Evolutionary conservation across 139 green algal genomes (phyloP).

Genomic region (Haematococcus lacustris): DNA sequence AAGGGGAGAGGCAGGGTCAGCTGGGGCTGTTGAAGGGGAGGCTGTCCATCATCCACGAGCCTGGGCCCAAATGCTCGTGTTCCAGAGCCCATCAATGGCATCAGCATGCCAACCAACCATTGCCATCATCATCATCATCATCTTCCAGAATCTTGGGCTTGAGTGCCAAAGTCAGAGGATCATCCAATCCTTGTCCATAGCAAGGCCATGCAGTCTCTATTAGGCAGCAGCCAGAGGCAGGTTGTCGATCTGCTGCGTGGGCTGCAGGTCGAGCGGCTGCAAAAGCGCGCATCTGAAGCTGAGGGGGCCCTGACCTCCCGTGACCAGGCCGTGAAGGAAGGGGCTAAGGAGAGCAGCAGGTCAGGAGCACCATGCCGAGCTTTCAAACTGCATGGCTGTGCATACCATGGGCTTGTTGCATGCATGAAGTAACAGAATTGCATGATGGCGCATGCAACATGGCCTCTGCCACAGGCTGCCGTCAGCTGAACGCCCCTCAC

Average conservation of each 20-base stretch:
- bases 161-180: too few species aligned
- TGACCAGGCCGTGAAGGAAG: slow-evolving; percentile 15
- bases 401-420: too few species aligned
- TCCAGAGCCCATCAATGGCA: neutral
- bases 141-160: too few species aligned
- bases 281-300: slow-evolving; percentile 11
- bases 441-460: neutral
- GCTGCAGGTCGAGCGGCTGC: slow-evolving; percentile 19
- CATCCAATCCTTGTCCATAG: too few species aligned
- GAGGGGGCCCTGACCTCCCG: slow-evolving; percentile 3
- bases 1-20: too few species aligned
- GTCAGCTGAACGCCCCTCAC: neutral
- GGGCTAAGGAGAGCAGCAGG: slow-evolving; percentile 4
- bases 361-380: slow-evolving; percentile 1
- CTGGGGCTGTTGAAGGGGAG: too few species aligned
- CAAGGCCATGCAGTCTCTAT: too few species aligned
- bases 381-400: too few species aligned
- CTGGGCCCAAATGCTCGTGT: neutral
- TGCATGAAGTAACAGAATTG: neutral
- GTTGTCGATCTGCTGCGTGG: too few species aligned
- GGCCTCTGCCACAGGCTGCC: neutral
- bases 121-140: too few species aligned
- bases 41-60: neutral
- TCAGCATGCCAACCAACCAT: neutral
- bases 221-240: too few species aligned